These are phyloP conservation scores for Staphylotrichum tortipilum DNA, from an alignment of 495 filamentous ascomycete species.

Conservation along the genomic window DNA sequence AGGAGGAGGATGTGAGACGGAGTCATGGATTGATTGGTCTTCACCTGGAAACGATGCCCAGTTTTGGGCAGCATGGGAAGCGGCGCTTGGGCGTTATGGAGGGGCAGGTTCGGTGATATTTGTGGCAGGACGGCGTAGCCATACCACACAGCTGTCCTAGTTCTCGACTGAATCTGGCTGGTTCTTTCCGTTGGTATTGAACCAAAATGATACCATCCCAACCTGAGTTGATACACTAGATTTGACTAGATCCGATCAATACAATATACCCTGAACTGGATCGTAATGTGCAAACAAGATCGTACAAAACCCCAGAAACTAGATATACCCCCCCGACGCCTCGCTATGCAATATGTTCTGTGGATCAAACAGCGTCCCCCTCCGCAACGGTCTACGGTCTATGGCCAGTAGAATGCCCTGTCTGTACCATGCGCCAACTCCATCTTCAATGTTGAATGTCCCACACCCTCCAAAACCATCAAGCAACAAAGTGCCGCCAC, in stretches of 20 bases:
- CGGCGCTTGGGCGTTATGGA: neutral
- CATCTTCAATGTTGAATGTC: neutral
- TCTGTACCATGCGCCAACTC: slow-evolving; percentile 2
- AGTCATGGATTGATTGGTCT: neutral
- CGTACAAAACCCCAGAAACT: neutral
- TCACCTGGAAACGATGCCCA: neutral
- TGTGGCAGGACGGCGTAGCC: neutral
- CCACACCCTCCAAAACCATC: no score
- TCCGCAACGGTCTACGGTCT: neutral
- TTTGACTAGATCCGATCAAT: no score
- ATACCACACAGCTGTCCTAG: no score
- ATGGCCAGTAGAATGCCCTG: slow-evolving; percentile 3
- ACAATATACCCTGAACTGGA: no score
- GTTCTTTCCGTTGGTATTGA: no score
- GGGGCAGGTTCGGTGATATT: neutral
- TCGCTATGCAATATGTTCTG: slow-evolving; percentile 26
- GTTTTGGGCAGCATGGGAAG: neutral
- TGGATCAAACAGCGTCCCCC: neutral
- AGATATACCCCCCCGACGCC: slow-evolving; percentile 12
- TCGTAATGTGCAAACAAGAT: no score
- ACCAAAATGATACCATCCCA: no score
- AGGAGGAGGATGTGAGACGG: no score
- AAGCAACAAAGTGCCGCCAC: no score
- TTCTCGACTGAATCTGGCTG: no score
- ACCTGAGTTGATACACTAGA: no score